These are phyloP conservation scores for Thuja plicata DNA, from an alignment of 83 land plant species.

Conservation along the genomic window DNA sequence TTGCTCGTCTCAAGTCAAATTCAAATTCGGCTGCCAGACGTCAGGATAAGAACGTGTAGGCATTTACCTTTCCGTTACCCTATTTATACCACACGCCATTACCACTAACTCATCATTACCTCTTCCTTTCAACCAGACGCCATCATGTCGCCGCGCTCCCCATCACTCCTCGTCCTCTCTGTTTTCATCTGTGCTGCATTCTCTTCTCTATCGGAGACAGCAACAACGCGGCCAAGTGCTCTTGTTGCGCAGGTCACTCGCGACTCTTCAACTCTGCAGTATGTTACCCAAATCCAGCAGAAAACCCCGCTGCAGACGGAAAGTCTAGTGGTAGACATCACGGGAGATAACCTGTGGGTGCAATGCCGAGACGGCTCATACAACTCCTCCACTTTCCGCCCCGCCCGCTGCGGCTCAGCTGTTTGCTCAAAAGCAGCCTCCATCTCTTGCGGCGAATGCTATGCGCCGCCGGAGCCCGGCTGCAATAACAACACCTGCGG, in stretches of 20 bases:
- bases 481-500: slow-evolving; percentile 44
- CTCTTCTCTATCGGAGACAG: background rate
- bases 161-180: background rate
- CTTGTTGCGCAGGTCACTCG: slow-evolving; percentile 46
- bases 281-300: slow-evolving; percentile 28
- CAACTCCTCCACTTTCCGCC: slow-evolving; percentile 34
- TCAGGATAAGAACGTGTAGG: too few species aligned
- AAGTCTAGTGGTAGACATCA: slow-evolving; percentile 35
- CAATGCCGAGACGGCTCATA: slow-evolving; percentile 28
- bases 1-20: too few species aligned
- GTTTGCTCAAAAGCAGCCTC: slow-evolving; percentile 23
- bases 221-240: slow-evolving; percentile 23
- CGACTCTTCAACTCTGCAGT: slow-evolving; percentile 46
- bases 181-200: background rate
- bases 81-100: too few species aligned
- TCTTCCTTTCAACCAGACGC: background rate
- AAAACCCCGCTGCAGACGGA: slow-evolving; percentile 36
- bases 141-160: background rate
- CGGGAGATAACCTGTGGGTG: slow-evolving; percentile 34
- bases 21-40: too few species aligned
- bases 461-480: slow-evolving; percentile 17
- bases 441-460: slow-evolving; percentile 18
- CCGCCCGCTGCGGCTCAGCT: slow-evolving; percentile 33
- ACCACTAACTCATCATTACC: too few species aligned
- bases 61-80: too few species aligned